Evolutionary conservation across 2,329 filamentous ascomycete genomes (phyloP), one percentile per base, ranked within the genome.

Genomic region (Magnaporthiopsis rhizophila): DNA sequence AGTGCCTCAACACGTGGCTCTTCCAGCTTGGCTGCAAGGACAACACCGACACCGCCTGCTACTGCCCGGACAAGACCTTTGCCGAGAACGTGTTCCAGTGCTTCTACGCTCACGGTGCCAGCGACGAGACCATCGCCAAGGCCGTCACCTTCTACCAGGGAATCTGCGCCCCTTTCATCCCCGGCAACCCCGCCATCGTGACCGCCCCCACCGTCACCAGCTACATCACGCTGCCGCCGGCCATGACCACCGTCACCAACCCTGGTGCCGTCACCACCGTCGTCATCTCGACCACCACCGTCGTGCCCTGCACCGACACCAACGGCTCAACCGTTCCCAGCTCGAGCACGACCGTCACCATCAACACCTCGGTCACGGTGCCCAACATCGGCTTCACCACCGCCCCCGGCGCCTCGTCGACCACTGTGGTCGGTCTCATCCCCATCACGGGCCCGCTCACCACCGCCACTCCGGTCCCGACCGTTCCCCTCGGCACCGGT

Each of bases 1-100:
- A 86, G 73, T 98, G 94, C 82, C 80, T 98, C 78, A 95, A 94
- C 85, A 96, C 92, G 72, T 97, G 92, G 91, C 78, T 96, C 72
- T 84, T 86, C 74, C 78, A 82, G 66, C 84, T 89, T 62, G 80
- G 84, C 73, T 98, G 94, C 86, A 83, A 83, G 71, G 87, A 91
- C 79, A 97, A 97, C 87, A 88, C 89, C 58, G 91, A 97, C 73
- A 78, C 83, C 66, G 77, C 79, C 69, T 98, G 94, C 86, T 97
- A 91, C 88, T 98, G 94, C 86, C 89, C 90, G 70, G 84, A 89
- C 73, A 76, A 83, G 66, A 79, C 86, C 64, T 94, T 95, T 78
- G 90, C 92, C 73, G 81, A 86, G 75, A 88, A 88, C 73, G 86
- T 97, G 74, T 94, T 90, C 76, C 79, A 84, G 67, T 98, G 94